These are phyloP conservation scores for Solanum arcanum DNA, from an alignment of 257 asterid species.

Conservation along the genomic window DNA sequence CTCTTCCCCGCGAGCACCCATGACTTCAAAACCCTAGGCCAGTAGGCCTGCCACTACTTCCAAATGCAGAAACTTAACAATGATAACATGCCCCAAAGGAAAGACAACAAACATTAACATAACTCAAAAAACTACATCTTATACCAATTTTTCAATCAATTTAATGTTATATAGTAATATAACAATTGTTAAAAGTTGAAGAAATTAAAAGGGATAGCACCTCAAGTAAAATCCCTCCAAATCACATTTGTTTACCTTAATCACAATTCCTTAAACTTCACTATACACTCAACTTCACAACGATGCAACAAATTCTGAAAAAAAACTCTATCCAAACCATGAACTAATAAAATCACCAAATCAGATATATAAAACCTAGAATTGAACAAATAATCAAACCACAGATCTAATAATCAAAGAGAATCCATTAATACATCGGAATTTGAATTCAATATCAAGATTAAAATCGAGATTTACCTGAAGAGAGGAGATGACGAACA, in stretches of 20 bases:
- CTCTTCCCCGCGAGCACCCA: background rate
- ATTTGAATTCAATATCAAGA: background rate
- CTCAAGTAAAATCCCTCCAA: background rate
- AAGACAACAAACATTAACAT: background rate
- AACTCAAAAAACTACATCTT: background rate
- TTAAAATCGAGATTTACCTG: background rate
- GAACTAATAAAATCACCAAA: background rate
- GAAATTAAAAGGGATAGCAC: background rate
- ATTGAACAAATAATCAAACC: background rate
- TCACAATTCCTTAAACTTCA: background rate
- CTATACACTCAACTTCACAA: background rate
- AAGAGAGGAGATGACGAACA: background rate
- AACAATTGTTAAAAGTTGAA: background rate
- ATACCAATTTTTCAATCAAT: background rate
- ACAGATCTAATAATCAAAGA: background rate
- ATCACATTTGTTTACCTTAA: background rate
- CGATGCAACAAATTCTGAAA: background rate
- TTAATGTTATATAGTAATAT: background rate
- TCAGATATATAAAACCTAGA: background rate
- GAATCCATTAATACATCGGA: background rate
- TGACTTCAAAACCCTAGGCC: background rate
- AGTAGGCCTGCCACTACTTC: background rate
- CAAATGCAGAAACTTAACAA: background rate
- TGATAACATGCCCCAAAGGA: background rate
- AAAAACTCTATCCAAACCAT: background rate